phyloP scores from a whole-genome alignment of 164 flowering plant species.

The Vitis rupestris region DNA sequence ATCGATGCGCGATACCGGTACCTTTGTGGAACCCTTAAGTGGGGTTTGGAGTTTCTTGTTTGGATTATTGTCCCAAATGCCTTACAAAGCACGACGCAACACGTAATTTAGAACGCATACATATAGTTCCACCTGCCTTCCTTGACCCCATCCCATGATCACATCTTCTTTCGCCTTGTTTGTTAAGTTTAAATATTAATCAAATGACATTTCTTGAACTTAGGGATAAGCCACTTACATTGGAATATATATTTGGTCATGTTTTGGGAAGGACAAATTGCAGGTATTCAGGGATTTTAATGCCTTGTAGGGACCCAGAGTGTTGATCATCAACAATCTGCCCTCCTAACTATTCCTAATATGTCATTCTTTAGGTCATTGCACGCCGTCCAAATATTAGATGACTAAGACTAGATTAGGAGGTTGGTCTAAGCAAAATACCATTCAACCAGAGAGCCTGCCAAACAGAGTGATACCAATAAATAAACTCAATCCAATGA shows the following conservation, averaged over 20 bases:
- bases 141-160: conserved; percentile 9
- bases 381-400: neutral
- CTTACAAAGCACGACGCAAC: neutral
- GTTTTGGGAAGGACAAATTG: conserved; percentile 3
- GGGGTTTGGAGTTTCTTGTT: conserved; percentile 9
- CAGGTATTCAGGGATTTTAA: conserved; percentile 10
- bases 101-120: neutral
- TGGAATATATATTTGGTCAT: conserved; percentile 6
- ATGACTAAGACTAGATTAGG: conserved; percentile 3
- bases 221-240: conserved; percentile 2
- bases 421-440: conserved; percentile 5
- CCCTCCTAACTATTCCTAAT: conserved; percentile 5
- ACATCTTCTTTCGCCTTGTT: neutral
- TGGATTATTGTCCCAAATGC: conserved; percentile 3
- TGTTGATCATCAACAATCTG: neutral
- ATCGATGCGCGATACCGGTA: neutral
- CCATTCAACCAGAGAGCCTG: neutral
- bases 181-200: conserved; percentile 1
- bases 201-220: conserved; percentile 4
- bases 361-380: conserved; percentile 9
- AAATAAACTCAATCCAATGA: no score
- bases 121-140: conserved; percentile 20
- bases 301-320: conserved; percentile 14
- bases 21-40: neutral
- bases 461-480: neutral